Conservation (phyloP, 139 green algal species). For the Chlorella sp. region DNA sequence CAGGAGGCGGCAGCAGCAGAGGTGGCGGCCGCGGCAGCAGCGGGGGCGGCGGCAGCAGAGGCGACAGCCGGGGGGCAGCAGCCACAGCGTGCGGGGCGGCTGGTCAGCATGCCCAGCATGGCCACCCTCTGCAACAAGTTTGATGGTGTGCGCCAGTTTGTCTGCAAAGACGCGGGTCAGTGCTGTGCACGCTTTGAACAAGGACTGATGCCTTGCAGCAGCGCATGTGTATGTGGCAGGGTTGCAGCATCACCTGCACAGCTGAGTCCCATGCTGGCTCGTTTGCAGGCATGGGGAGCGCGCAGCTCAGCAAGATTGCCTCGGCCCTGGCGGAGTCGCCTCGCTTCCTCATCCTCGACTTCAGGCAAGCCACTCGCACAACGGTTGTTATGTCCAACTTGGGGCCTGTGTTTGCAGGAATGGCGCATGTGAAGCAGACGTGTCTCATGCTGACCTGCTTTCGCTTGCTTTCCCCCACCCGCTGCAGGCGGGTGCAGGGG, state of each 20-base stretch:
- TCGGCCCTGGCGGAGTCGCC: conserved; percentile 40
- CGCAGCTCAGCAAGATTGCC: background rate
- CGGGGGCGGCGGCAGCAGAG: background rate
- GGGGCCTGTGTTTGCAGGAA: too few species aligned
- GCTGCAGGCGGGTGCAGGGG: conserved; percentile 64
- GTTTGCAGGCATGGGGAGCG: background rate
- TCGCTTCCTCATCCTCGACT: conserved; percentile 67
- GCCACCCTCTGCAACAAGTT: background rate
- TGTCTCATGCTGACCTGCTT: background rate
- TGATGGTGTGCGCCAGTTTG: background rate
- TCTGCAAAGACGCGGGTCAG: background rate
- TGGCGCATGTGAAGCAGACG: background rate
- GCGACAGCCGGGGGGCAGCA: background rate
- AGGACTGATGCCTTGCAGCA: background rate
- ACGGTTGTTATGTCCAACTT: too few species aligned
- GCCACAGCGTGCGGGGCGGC: background rate
- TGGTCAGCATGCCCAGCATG: conserved; percentile 9
- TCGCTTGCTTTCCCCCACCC: background rate
- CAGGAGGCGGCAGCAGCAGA: background rate
- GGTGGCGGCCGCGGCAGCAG: background rate
- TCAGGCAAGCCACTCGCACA: conserved; percentile 48
- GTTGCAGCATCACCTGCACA: background rate
- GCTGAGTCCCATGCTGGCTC: background rate
- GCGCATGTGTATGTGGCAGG: background rate
- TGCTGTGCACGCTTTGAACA: background rate